Evolutionary conservation across 129 eudicot genomes (phyloP).

Genomic region (Ambrosia trifida): DNA sequence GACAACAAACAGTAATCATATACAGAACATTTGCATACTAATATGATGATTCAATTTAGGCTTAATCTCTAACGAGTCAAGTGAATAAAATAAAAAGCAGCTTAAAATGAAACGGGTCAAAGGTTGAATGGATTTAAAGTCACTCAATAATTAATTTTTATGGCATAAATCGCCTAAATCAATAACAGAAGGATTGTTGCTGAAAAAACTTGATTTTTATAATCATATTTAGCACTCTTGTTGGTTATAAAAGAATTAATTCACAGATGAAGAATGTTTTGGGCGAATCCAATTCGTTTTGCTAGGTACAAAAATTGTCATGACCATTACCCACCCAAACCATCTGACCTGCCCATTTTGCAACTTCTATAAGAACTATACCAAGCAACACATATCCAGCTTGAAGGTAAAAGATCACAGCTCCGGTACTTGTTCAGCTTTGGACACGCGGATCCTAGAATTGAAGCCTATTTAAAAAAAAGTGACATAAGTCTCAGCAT

Average conservation of each 20-base stretch:
- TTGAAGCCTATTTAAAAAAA: constrained; percentile 38
- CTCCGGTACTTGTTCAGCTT: constrained; percentile 54
- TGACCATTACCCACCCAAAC: neutral
- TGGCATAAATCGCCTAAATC: neutral
- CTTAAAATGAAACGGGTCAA: neutral
- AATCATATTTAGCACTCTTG: neutral
- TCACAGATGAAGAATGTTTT: neutral
- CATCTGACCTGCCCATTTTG: neutral
- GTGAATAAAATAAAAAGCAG: neutral
- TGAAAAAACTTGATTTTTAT: neutral
- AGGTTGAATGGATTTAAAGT: neutral
- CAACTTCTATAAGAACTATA: constrained; percentile 8
- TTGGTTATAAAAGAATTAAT: neutral
- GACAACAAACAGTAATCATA: too few relatives aligned
- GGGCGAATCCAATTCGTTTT: neutral
- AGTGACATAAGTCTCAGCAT: constrained; percentile 16
- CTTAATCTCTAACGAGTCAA: neutral
- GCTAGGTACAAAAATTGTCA: neutral
- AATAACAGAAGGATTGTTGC: neutral
- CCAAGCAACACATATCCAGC: constrained; percentile 93
- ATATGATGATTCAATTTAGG: neutral
- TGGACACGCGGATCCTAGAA: constrained; percentile 49
- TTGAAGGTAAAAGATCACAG: constrained; percentile 61
- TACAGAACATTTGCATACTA: too few relatives aligned
- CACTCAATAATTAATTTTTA: neutral